Base-by-base conservation (phyloP, 2,329 filamentous ascomycete species). In the Cercospora sp. region DNA sequence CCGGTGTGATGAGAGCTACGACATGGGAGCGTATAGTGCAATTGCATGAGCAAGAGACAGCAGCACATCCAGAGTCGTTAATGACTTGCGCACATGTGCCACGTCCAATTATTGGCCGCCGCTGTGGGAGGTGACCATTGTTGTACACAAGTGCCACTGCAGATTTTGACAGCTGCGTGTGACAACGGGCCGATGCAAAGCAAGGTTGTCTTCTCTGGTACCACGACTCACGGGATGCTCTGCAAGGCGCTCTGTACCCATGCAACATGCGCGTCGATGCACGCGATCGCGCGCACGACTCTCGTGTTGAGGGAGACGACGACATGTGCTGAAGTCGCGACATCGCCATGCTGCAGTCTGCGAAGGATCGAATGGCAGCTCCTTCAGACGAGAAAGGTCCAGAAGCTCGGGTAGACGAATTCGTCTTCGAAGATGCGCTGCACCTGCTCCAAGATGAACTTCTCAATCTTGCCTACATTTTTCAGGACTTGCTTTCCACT, bases 401-500 rank as follows among this genome's bases (percentile, higher is more conserved):
- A 98, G 80, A 96, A 98, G 80, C 94, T 97, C 55, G 95, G 95
- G 81, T 96, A 98, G 70, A 98, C 94, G 81, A 98, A 95, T 79
- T 99, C 95, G 78, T 98, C 95, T 81, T 99, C 95, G 76, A 99
- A 98, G 74, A 99, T 98, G 76, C 93, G 88, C 77, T 94, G 89
- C 70, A 99, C 95, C 81, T 98, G 94, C 79, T 98, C 94, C 68
- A 99, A 85, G 66, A 99, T 93, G 79, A 99, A 99, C 75, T 93
- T 91, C 83, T 99, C 95, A 67, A 99, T 95, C 84, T 99, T 99
- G 67, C 95, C 94, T 60, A 99, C 94, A 79, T 99, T 99, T 85
- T 97, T 98, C 68, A 99, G 82, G 58, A 94, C 95, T 82, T 97
- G 94, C 81, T 95, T 97, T 28, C 93, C 92, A 68, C 91, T 90